Conservation (phyloP, 345 rosid species). For the Murraya koenigii region DNA sequence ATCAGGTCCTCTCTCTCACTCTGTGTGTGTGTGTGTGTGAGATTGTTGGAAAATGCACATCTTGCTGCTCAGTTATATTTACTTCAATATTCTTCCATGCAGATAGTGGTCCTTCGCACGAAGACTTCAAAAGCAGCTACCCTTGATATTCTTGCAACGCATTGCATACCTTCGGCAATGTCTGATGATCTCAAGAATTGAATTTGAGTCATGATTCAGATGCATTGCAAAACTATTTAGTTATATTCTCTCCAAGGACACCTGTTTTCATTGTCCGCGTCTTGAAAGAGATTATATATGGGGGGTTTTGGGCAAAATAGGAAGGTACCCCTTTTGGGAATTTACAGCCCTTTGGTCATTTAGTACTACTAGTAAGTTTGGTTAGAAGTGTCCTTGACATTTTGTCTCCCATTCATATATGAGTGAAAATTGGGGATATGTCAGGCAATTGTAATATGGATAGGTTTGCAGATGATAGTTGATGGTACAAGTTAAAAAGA, state of each 20-base stretch:
- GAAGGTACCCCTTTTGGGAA: not conserved
- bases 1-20: slow-evolving; percentile 46
- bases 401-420: not conserved
- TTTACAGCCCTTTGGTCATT: not conserved
- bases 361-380: not conserved
- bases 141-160: slow-evolving; percentile 53
- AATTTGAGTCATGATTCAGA: slow-evolving; percentile 5
- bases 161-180: slow-evolving; percentile 65
- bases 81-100: slow-evolving; percentile 15
- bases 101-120: slow-evolving; percentile 56
- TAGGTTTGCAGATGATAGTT: not conserved
- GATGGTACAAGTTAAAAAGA: not conserved
- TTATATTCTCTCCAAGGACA: not conserved
- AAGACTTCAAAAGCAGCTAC: slow-evolving; percentile 59
- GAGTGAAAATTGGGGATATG: not conserved
- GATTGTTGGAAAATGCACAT: not conserved
- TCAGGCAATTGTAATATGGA: not conserved
- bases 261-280: not conserved
- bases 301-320: not conserved
- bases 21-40: too few species aligned
- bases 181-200: slow-evolving; percentile 59
- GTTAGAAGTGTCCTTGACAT: not conserved
- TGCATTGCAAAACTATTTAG: not conserved
- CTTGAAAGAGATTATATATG: not conserved
- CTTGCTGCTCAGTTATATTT: not conserved